phyloP scores from a whole-genome alignment of 345 rosid species.

The rapeseed (Brassica napus) region DNA sequence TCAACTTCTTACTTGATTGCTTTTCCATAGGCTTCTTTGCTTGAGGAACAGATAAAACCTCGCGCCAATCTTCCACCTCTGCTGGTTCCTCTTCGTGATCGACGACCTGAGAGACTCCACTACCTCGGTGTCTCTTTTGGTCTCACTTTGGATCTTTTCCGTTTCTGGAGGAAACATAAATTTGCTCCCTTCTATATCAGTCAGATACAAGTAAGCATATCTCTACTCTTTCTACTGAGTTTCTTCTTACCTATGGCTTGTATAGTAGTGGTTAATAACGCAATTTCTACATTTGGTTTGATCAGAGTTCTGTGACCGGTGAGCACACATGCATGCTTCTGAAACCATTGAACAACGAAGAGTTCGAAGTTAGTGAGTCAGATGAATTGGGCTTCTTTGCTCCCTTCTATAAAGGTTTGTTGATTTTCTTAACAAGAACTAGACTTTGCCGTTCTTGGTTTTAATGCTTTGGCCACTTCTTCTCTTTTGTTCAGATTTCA shows the following conservation, averaged over 20 bases:
- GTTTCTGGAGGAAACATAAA: conserved; percentile 87
- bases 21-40: conserved; percentile 69
- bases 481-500: conserved; percentile 72
- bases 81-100: conserved; percentile 80
- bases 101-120: conserved; percentile 82
- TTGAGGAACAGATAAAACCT: conserved; percentile 82
- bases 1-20: conserved; percentile 7
- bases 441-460: conserved; percentile 37
- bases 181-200: conserved; percentile 89
- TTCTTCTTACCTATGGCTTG: conserved; percentile 6
- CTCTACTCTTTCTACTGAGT: conserved; percentile 14
- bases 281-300: conserved; percentile 30
- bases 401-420: conserved; percentile 84
- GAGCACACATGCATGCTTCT: conserved; percentile 92
- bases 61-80: conserved; percentile 81
- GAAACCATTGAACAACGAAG: conserved; percentile 73
- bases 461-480: conserved; percentile 25
- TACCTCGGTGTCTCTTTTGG: conserved; percentile 96
- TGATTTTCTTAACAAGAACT: conserved; percentile 28
- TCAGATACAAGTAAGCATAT: conserved; percentile 71
- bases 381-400: conserved; percentile 87
- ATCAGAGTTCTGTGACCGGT: conserved; percentile 85
- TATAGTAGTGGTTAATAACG: conserved; percentile 26
- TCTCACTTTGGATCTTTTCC: conserved; percentile 89
- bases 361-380: conserved; percentile 58